A percentile compares a stretch with the other conserved stretches of the same genome.
Conservation (phyloP, 306 rosid species). For the Prunus persica region Prunus_persica_NCBIv2 NC_034012.1:7329001-7329500, state of each 20-base stretch:
- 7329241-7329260: conserved; percentile 70
- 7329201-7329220: conserved; percentile 65
- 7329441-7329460: conserved; percentile 59
- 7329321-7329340: not conserved
- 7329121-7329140: not conserved
- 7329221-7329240: conserved; percentile 59
- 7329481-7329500: conserved; percentile 58
- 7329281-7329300: conserved; percentile 68
- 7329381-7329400: not conserved
- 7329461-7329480: conserved; percentile 67
- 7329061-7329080: not conserved
- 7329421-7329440: conserved; percentile 40
- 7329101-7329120: not conserved
- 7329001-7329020: not conserved
- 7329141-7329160: conserved; percentile 1
- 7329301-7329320: conserved; percentile 68
- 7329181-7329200: conserved; percentile 49
- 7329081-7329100: not conserved
- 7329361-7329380: not conserved
- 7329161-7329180: conserved; percentile 40
- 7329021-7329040: conserved; percentile 3
- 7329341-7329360: not conserved
- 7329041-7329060: not conserved
- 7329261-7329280: conserved; percentile 81
- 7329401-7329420: not conserved